Percentiles rank a stretch among this genome's conserved stretches.
Conservation (phyloP, 169 alveolate genomes). For the Cryptosporidium ubiquitum region DNA sequence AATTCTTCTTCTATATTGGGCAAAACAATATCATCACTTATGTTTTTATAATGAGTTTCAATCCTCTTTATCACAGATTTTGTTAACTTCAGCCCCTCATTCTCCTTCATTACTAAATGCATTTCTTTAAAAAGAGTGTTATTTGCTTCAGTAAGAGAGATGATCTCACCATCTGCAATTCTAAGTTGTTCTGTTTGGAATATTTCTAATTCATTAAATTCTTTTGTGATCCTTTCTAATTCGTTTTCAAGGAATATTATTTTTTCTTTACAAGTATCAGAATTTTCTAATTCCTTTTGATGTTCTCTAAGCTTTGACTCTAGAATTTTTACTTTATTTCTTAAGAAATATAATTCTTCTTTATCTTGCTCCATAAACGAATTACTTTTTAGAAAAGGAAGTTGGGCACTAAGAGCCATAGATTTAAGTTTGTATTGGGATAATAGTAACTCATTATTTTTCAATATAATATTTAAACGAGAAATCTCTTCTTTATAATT, state of each 20-base stretch:
- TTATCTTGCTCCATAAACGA: constrained; percentile 17
- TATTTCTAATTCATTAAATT: constrained; percentile 44
- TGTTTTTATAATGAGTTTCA: constrained; percentile 31
- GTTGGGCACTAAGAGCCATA: constrained; percentile 63
- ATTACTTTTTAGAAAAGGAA: constrained; percentile 58
- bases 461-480: not conserved
- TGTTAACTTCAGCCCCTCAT: constrained; percentile 54
- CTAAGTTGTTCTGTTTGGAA: constrained; percentile 70
- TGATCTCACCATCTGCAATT: constrained; percentile 59
- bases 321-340: constrained; percentile 1
- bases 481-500: constrained; percentile 22
- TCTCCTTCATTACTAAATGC: constrained; percentile 41
- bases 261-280: constrained; percentile 6
- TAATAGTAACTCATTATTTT: constrained; percentile 8
- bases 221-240: constrained; percentile 48
- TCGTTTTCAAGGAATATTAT: constrained; percentile 45
- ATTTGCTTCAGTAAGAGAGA: constrained; percentile 43
- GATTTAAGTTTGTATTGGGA: constrained; percentile 42
- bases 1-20: constrained; percentile 47
- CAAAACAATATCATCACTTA: constrained; percentile 21
- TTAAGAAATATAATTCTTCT: constrained; percentile 28
- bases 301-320: constrained; percentile 25
- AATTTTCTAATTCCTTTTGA: constrained; percentile 11
- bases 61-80: constrained; percentile 49
- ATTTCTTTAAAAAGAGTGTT: constrained; percentile 42